Evolutionary conservation across 2,329 filamentous ascomycete species (phyloP).

Genomic region (Alternaria novae-zelandiae): DNA sequence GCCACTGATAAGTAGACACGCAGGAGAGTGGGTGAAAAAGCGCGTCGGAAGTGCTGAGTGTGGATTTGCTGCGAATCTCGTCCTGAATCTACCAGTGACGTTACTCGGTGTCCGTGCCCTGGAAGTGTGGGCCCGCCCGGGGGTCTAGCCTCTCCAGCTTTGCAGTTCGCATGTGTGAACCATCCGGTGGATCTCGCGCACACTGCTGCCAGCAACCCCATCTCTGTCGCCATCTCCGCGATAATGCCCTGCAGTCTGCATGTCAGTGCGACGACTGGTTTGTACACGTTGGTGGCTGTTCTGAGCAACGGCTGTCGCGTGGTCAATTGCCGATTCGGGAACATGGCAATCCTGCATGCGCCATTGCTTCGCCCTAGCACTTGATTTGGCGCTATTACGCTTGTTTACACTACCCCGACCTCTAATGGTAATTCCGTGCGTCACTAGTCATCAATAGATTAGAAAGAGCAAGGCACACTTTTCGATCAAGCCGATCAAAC

Average conservation of each 20-base stretch:
- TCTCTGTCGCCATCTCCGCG: background rate
- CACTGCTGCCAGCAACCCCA: background rate
- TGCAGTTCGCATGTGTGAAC: constrained; percentile 13
- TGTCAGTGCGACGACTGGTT: background rate
- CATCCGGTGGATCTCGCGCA: background rate
- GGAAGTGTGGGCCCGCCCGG: background rate
- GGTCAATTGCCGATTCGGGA: constrained; percentile 13
- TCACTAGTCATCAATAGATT: background rate
- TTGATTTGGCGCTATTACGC: constrained; percentile 4
- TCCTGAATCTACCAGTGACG: constrained; percentile 10
- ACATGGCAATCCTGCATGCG: background rate
- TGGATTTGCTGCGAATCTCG: constrained; percentile 1
- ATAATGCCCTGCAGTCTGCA: background rate
- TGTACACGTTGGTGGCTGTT: background rate
- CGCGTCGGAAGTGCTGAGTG: constrained; percentile 1
- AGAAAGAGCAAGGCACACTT: background rate
- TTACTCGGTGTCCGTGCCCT: constrained; percentile 9
- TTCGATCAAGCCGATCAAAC: background rate
- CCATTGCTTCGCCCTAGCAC: background rate
- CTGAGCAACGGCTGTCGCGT: constrained; percentile 6
- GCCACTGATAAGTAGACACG: constrained; percentile 10
- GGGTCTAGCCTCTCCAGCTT: constrained; percentile 3
- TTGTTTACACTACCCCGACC: background rate
- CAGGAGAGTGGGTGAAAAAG: background rate
- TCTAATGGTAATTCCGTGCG: background rate